Evolutionary conservation across 2,329 filamentous ascomycete species (phyloP).

Genomic region (Daldinia sp.): DNA sequence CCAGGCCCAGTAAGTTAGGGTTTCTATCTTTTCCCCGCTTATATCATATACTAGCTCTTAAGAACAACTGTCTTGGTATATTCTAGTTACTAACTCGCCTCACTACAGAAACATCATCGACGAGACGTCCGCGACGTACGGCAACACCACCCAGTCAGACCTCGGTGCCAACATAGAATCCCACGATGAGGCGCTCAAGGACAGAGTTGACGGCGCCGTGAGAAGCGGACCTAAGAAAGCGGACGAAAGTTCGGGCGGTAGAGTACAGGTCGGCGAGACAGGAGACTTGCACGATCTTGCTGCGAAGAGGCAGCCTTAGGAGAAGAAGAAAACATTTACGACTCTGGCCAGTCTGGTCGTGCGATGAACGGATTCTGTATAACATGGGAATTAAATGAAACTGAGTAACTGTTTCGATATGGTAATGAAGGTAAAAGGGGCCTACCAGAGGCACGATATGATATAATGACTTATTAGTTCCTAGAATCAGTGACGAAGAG

Average conservation of each 20-base stretch:
- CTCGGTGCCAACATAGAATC: conserved; percentile 39
- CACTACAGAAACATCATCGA: conserved; percentile 43
- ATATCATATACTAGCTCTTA: not conserved
- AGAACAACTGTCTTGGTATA: not conserved
- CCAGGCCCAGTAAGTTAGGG: conserved; percentile 42
- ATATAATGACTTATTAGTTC: not conserved
- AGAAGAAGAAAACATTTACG: not conserved
- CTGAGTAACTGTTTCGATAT: not conserved
- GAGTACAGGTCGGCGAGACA: conserved; percentile 51
- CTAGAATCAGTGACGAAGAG: not conserved
- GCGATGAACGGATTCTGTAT: not conserved
- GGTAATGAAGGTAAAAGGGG: not conserved
- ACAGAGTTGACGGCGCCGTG: conserved; percentile 50
- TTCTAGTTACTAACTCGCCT: not conserved
- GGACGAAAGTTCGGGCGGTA: conserved; percentile 46
- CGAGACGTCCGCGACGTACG: conserved; percentile 41
- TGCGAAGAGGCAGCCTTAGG: conserved; percentile 43
- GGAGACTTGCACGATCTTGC: conserved; percentile 52
- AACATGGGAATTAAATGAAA: not conserved
- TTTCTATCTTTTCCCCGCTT: not conserved
- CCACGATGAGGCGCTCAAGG: conserved; percentile 47
- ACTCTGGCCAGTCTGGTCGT: not conserved
- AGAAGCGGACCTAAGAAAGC: conserved; percentile 50
- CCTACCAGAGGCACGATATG: not conserved
- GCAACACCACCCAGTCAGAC: conserved; percentile 40